These are phyloP conservation scores for Rhizopogon vesiculosus DNA, from an alignment of 768 basidiomycete genomes.

Conservation along the genomic window DNA sequence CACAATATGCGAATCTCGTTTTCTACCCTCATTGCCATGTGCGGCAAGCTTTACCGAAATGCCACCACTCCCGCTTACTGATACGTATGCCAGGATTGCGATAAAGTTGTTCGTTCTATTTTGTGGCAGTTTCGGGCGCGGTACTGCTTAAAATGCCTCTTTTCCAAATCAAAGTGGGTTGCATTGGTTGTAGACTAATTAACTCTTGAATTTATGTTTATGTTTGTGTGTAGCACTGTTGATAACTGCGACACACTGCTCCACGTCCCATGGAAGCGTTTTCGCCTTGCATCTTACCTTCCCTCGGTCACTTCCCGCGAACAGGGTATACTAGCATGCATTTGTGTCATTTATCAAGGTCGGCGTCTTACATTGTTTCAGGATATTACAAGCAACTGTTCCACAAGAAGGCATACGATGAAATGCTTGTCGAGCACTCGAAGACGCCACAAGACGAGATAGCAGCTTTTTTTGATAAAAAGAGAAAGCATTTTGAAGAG, in stretches of 20 bases:
- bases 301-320: not conserved
- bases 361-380: not conserved
- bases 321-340: not conserved
- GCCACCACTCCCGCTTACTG: not conserved
- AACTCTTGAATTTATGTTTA: not conserved
- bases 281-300: not conserved
- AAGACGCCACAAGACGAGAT: not conserved
- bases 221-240: not conserved
- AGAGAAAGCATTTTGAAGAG: not conserved
- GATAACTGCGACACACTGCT: not conserved
- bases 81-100: not conserved
- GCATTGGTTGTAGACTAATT: not conserved
- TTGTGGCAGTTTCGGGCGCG: not conserved
- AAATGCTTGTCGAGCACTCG: not conserved
- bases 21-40: slow-evolving; percentile 16
- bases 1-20: slow-evolving; percentile 9
- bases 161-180: not conserved
- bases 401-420: not conserved
- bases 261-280: not conserved
- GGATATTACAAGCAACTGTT: not conserved
- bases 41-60: not conserved
- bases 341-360: not conserved
- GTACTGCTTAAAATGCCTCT: not conserved
- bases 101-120: not conserved
- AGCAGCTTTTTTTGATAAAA: not conserved